These are phyloP conservation scores for Persicaria tinctoria DNA, from an alignment of 148 eudicot species.

Conservation along the genomic window DNA sequence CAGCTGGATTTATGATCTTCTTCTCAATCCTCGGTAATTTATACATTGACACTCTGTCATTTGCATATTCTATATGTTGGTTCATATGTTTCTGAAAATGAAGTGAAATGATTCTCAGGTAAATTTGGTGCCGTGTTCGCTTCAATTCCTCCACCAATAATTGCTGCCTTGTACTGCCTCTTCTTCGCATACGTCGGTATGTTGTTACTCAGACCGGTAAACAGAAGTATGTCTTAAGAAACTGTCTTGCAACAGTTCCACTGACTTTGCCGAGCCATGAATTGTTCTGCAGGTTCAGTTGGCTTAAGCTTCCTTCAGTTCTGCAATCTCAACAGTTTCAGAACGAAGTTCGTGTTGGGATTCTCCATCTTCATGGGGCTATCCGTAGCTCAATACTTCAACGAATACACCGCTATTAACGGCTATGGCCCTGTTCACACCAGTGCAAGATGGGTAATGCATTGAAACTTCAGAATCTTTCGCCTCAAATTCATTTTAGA, in stretches of 20 bases:
- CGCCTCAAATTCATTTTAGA: neutral
- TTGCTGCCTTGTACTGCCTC: conserved; percentile 87
- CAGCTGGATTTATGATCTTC: conserved; percentile 90
- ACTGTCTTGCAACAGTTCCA: neutral
- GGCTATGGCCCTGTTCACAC: conserved; percentile 87
- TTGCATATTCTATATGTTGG: neutral
- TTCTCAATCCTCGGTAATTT: conserved; percentile 76
- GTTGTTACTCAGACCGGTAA: conserved; percentile 11
- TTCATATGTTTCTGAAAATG: neutral
- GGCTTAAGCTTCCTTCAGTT: conserved; percentile 90
- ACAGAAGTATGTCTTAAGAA: neutral
- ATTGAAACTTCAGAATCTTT: neutral
- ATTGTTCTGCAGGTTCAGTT: conserved; percentile 49
- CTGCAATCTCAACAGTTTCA: conserved; percentile 92
- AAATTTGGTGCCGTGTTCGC: conserved; percentile 92
- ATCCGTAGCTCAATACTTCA: conserved; percentile 86
- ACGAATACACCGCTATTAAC: conserved; percentile 59
- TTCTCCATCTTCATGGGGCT: conserved; percentile 86
- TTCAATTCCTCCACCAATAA: conserved; percentile 84
- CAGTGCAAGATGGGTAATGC: conserved; percentile 77
- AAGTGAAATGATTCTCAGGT: conserved; percentile 27
- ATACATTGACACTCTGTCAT: neutral
- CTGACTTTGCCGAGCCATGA: neutral
- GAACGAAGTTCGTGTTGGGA: conserved; percentile 74
- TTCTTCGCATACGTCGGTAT: conserved; percentile 93